phyloP scores from a whole-genome alignment of 2,329 filamentous ascomycete genomes.

The Fusarium nelsonii region DNA sequence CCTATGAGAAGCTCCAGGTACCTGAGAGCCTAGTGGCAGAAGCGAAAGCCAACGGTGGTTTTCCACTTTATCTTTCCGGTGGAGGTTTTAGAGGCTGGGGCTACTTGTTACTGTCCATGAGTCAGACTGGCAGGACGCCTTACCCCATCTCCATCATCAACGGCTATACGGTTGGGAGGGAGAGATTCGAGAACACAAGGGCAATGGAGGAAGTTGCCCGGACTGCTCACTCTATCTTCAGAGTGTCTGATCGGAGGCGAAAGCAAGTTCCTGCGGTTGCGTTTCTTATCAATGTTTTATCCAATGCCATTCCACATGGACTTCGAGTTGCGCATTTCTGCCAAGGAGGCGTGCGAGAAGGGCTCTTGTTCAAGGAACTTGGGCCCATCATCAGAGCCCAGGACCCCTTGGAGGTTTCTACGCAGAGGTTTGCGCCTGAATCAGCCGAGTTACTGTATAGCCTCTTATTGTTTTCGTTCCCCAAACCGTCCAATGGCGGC shows the following conservation, averaged over 20 bases:
- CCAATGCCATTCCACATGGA: conserved; percentile 24
- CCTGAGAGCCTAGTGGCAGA: conserved; percentile 15
- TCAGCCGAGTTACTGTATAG: conserved; percentile 16
- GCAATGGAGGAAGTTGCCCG: conserved; percentile 32
- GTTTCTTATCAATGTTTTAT: conserved; percentile 22
- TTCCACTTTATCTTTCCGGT: conserved; percentile 27
- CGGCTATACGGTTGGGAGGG: conserved; percentile 17
- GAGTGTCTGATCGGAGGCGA: conserved; percentile 26
- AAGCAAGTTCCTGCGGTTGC: conserved; percentile 30
- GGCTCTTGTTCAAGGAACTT: conserved; percentile 25
- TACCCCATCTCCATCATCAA: conserved; percentile 34
- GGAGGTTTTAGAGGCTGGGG: conserved; percentile 31
- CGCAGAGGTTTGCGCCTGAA: conserved; percentile 19
- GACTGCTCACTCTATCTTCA: conserved; percentile 27
- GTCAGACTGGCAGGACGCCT: conserved; percentile 6
- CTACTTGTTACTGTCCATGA: conserved; percentile 29
- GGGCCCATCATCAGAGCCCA: conserved; percentile 20
- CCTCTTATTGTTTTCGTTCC: conserved; percentile 16
- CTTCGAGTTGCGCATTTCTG: conserved; percentile 29
- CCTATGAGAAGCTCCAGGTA: conserved; percentile 19
- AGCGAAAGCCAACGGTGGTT: conserved; percentile 20
- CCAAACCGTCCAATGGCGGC: conserved; percentile 10
- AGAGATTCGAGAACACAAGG: conserved; percentile 30
- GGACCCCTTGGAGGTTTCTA: conserved; percentile 26
- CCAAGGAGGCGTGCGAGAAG: conserved; percentile 29